Evolutionary conservation across 768 basidiomycete species (phyloP).

Genomic region (Trametopsis cervina): DNA sequence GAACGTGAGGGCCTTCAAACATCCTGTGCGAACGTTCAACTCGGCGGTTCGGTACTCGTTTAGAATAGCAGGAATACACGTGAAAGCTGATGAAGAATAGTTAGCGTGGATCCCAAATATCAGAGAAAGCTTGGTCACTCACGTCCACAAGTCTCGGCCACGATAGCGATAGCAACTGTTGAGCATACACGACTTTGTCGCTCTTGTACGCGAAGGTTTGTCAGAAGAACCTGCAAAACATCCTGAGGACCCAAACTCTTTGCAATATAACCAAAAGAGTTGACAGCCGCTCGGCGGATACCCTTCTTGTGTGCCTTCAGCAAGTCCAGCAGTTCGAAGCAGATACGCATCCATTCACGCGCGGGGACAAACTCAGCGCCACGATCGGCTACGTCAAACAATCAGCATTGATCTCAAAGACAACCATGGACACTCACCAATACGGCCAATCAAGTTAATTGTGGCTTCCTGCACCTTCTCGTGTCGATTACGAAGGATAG

Average conservation of each 20-base stretch:
- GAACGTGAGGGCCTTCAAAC: constrained; percentile 96
- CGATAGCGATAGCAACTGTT: constrained; percentile 96
- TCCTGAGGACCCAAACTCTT: constrained; percentile 99
- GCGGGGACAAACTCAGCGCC: constrained; percentile 98
- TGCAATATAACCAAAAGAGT: constrained; percentile 99
- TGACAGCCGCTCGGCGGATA: constrained; percentile 96
- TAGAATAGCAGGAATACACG: constrained; percentile 96
- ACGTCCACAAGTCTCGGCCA: constrained; percentile 88
- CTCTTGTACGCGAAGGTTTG: constrained; percentile 96
- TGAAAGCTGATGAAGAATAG: constrained; percentile 58
- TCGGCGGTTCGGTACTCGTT: constrained; percentile 99
- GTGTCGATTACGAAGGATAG: constrained; percentile 97
- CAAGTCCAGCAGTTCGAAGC: constrained; percentile 94
- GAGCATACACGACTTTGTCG: constrained; percentile 98
- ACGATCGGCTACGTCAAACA: constrained; percentile 69
- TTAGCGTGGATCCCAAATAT: neutral
- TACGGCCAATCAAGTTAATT: constrained; percentile 99
- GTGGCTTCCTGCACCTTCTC: constrained; percentile 99
- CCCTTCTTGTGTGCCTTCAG: constrained; percentile 99
- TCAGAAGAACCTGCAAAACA: constrained; percentile 90
- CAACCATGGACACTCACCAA: constrained; percentile 36
- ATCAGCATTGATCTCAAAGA: constrained; percentile 2
- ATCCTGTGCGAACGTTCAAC: constrained; percentile 97
- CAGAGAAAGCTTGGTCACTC: constrained; percentile 16
- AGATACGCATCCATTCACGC: constrained; percentile 99